phyloP scores from a whole-genome alignment of 306 rosid genomes.

The Cucurbita moschata region DNA sequence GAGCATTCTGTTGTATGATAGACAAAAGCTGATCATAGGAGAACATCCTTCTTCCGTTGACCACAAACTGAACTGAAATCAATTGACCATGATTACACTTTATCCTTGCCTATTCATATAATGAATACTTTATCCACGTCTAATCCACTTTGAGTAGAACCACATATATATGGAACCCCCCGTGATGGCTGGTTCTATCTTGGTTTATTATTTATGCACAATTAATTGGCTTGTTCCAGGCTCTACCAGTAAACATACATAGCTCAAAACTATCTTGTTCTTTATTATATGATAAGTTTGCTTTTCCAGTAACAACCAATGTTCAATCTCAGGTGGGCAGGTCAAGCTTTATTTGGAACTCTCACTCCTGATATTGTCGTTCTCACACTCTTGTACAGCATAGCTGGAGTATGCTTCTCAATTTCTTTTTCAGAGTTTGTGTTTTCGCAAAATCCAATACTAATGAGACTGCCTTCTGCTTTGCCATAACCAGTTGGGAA shows the following conservation, averaged over 20 bases:
- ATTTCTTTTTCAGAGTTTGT: slow-evolving; percentile 9
- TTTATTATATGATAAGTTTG: background rate
- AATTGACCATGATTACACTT: background rate
- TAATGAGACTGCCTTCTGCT: slow-evolving; percentile 2
- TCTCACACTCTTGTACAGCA: slow-evolving; percentile 82
- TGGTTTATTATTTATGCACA: background rate
- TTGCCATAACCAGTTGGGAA: slow-evolving; percentile 57
- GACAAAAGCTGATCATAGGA: background rate
- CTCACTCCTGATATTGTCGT: slow-evolving; percentile 76
- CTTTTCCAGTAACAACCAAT: background rate
- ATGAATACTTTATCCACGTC: background rate
- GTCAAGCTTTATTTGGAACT: slow-evolving; percentile 97
- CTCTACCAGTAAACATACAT: background rate
- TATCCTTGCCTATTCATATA: background rate
- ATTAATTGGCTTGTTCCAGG: background rate
- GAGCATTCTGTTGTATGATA: background rate
- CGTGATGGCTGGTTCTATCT: background rate
- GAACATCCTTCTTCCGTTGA: background rate
- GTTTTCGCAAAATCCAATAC: background rate
- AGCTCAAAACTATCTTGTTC: background rate
- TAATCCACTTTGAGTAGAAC: background rate
- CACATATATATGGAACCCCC: background rate
- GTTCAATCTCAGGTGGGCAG: slow-evolving; percentile 80
- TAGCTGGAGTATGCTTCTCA: slow-evolving; percentile 76
- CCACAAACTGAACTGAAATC: background rate